A percentile compares a stretch with the other conserved stretches of the same genome.
Evolutionary conservation across 352 stramenopile genomes (phyloP).

Genomic region (Blastocystis sp.): DNA sequence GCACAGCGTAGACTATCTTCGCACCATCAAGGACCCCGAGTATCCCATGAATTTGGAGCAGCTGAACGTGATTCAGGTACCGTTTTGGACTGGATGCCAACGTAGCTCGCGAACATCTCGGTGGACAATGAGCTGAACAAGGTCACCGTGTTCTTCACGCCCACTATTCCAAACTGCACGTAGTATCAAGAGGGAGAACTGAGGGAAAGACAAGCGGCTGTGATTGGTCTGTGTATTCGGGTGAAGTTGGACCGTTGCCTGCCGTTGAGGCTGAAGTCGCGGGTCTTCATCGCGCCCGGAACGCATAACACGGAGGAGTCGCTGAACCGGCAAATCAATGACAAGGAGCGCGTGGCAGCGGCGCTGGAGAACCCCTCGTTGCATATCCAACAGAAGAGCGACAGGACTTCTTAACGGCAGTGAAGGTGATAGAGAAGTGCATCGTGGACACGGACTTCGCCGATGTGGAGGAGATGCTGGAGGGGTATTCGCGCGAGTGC

Average conservation of each 20-base stretch:
- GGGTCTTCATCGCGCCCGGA: slow-evolving; percentile 83
- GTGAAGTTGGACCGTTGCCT: slow-evolving; percentile 86
- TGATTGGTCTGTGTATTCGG: slow-evolving; percentile 86
- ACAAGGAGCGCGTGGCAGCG: slow-evolving; percentile 87
- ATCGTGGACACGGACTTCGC: slow-evolving; percentile 82
- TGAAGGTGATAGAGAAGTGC: slow-evolving; percentile 88
- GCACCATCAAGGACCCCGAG: slow-evolving; percentile 84
- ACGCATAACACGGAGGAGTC: slow-evolving; percentile 83
- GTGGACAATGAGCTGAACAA: slow-evolving; percentile 80
- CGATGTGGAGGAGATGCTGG: slow-evolving; percentile 31
- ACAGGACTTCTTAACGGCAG: slow-evolving; percentile 75
- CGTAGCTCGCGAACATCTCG: slow-evolving; percentile 80
- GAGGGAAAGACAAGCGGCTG: slow-evolving; percentile 75
- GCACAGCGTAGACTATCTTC: slow-evolving; percentile 72
- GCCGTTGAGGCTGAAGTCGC: slow-evolving; percentile 84
- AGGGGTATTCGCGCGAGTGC: not conserved
- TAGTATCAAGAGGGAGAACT: slow-evolving; percentile 72
- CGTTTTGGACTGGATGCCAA: not conserved
- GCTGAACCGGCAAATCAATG: slow-evolving; percentile 89
- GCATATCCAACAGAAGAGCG: slow-evolving; percentile 20
- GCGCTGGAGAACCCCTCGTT: slow-evolving; percentile 82
- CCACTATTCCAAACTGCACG: slow-evolving; percentile 87
- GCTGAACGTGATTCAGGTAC: slow-evolving; percentile 83
- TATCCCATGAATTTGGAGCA: slow-evolving; percentile 87
- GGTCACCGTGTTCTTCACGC: slow-evolving; percentile 84